Evolutionary conservation across 257 asterid species (phyloP), one percentile per base, ranked within the genome.

Genomic region (Nyctanthes arbortristis): DNA sequence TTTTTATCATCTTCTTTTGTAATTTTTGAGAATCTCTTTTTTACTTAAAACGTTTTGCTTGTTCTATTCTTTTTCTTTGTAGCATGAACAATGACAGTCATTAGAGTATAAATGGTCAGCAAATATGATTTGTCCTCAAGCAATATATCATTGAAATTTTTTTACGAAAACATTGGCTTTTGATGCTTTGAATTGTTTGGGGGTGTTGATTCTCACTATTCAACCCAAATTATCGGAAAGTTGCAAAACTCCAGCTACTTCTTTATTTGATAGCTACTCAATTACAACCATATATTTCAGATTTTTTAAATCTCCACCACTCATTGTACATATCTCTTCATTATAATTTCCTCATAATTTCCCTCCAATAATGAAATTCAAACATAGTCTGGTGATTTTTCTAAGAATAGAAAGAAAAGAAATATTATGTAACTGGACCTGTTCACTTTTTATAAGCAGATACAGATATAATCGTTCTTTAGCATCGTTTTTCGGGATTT

Each of bases 81-180:
- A 49, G 58, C 28, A 18, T 49, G 29, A 49, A 49, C 7, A 7
- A 7, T 49, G 29, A 49, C 58, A 6, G 22, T 18, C 58, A 20
- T 49, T 16, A 9, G 28, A 49, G 58, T 49, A 3, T 49, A 20
- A 20, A 18, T 49, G 58, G 29, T 49, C 22, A 11, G 28, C 0
- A 8, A 20, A 43, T 43, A 43, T 43, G 73, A 58, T n/a, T 69
- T 60, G 30, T 61, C 18, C 39, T 4, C 54, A 36, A 43, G 31
- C 22, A 61, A 27, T 7, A 39, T 25, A 8, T 24, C n/a, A 40
- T 5, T 58, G 24, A 28, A 49, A 14, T 43, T 62, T 7, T 2
- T n/a, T n/a, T 10, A 13, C 13, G 10, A 36, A 36, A 13, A 13
- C 8, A 36, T 36, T 36, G 10, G 43, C 11, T 71, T 29, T 36